Percentiles rank a stretch among this genome's conserved stretches.
Evolutionary conservation across 352 stramenopile species (phyloP).

Genomic region (Phytophthora foliorum): DNA sequence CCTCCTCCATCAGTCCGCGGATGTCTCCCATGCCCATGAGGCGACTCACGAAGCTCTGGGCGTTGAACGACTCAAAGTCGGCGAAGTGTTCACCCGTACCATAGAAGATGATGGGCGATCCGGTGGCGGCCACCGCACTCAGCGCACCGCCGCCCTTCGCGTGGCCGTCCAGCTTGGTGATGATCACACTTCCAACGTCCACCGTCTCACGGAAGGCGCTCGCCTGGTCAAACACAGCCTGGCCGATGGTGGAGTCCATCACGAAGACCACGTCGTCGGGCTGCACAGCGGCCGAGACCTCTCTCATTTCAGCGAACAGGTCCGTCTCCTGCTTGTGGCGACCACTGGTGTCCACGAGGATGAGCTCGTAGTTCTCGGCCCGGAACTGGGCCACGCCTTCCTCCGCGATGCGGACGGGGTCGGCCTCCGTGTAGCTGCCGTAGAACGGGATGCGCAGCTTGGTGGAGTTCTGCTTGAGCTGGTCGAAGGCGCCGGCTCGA

Average conservation of each 20-base stretch:
- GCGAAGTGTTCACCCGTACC: conserved; percentile 98
- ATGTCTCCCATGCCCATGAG: conserved; percentile 99
- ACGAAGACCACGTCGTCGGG: conserved; percentile 99
- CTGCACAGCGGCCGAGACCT: conserved; percentile 96
- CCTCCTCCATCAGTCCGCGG: conserved; percentile 95
- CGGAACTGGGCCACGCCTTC: conserved; percentile 98
- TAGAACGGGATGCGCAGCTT: conserved; percentile 99
- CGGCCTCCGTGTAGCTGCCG: conserved; percentile 98
- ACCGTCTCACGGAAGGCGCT: conserved; percentile 96
- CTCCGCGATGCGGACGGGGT: conserved; percentile 98
- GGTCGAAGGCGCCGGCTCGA: conserved; percentile 98
- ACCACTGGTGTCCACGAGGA: conserved; percentile 99
- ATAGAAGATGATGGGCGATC: conserved; percentile 99
- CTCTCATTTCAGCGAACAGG: conserved; percentile 99
- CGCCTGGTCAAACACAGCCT: conserved; percentile 98
- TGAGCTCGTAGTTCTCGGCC: conserved; percentile 98
- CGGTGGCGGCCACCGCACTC: conserved; percentile 97
- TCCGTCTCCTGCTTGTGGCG: conserved; percentile 98
- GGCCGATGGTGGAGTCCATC: conserved; percentile 99
- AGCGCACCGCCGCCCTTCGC: conserved; percentile 98
- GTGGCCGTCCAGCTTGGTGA: conserved; percentile 99
- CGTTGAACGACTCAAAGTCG: conserved; percentile 98
- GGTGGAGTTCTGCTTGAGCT: conserved; percentile 99
- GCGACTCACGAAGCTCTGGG: conserved; percentile 98
- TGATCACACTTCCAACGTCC: conserved; percentile 98